phyloP scores from a whole-genome alignment of 1,284 basidiomycete species.

The Cryptococcus sp. region DNA sequence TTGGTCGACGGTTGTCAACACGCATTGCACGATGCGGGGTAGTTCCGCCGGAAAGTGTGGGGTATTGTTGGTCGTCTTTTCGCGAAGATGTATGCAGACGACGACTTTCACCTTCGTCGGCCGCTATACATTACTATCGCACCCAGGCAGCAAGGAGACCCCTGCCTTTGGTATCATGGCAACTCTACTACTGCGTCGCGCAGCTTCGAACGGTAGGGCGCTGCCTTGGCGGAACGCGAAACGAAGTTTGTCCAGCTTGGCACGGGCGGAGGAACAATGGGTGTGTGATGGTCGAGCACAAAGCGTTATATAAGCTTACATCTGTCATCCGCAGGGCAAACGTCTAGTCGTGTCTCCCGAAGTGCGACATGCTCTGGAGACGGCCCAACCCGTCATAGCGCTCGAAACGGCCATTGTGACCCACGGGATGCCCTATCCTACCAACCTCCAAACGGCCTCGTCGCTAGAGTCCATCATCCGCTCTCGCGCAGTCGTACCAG shows the following conservation, averaged over 20 bases:
- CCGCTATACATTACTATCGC: too few species aligned
- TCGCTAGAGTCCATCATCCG: constrained; percentile 79
- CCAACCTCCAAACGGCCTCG: constrained; percentile 71
- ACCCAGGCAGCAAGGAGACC: background rate
- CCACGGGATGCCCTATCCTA: constrained; percentile 82
- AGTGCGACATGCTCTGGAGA: constrained; percentile 70
- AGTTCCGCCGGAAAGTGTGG: too few species aligned
- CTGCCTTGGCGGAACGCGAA: too few species aligned
- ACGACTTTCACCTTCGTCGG: too few species aligned
- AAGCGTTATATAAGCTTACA: background rate
- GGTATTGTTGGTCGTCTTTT: too few species aligned
- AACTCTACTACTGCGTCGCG: background rate
- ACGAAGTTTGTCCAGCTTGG: background rate
- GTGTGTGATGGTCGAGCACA: background rate
- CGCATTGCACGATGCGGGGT: too few species aligned
- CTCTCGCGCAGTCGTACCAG: constrained; percentile 74
- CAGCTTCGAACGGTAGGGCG: background rate
- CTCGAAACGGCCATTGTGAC: constrained; percentile 82
- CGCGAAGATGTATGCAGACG: too few species aligned
- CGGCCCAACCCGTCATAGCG: constrained; percentile 56
- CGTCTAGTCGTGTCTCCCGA: constrained; percentile 58
- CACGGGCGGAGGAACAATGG: constrained; percentile 1
- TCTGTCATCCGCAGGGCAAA: constrained; percentile 8
- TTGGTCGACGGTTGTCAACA: constrained; percentile 1
- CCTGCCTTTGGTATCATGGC: too few species aligned